phyloP scores from a whole-genome alignment of 345 rosid genomes.

The Brassica nigra region DNA sequence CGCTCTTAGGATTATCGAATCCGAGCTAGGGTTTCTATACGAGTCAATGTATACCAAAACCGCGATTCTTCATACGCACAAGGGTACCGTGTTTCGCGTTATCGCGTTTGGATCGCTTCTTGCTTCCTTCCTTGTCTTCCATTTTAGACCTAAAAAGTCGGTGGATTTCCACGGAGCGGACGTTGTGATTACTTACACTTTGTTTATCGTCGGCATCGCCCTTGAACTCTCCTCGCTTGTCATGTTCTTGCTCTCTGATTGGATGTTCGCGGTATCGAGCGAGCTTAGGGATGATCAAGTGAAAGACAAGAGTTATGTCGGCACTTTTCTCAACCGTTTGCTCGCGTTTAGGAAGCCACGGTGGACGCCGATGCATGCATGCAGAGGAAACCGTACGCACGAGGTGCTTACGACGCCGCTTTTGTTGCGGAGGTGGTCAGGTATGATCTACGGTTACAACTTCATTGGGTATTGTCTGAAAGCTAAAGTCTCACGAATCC shows the following conservation, averaged over 20 bases:
- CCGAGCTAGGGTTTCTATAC: conserved; percentile 67
- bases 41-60: conserved; percentile 63
- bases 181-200: conserved; percentile 52
- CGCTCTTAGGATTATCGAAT: conserved; percentile 54
- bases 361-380: not conserved
- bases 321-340: conserved; percentile 20
- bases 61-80: conserved; percentile 41
- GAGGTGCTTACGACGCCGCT: conserved; percentile 19
- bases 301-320: not conserved
- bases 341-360: conserved; percentile 31
- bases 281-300: conserved; percentile 18
- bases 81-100: conserved; percentile 40
- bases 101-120: conserved; percentile 39
- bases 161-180: conserved; percentile 40
- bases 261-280: conserved; percentile 45
- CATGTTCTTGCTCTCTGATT: conserved; percentile 59
- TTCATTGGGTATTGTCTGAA: conserved; percentile 52
- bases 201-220: conserved; percentile 53
- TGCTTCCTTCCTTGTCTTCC: conserved; percentile 45
- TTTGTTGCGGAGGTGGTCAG: conserved; percentile 56
- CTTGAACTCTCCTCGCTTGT: conserved; percentile 47
- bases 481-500: conserved; percentile 38
- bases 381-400: conserved; percentile 4
- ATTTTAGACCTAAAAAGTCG: conserved; percentile 28
- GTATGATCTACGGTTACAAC: conserved; percentile 45